phyloP scores from a whole-genome alignment of 495 filamentous ascomycete species.

The Penicillium taxi region DNA sequence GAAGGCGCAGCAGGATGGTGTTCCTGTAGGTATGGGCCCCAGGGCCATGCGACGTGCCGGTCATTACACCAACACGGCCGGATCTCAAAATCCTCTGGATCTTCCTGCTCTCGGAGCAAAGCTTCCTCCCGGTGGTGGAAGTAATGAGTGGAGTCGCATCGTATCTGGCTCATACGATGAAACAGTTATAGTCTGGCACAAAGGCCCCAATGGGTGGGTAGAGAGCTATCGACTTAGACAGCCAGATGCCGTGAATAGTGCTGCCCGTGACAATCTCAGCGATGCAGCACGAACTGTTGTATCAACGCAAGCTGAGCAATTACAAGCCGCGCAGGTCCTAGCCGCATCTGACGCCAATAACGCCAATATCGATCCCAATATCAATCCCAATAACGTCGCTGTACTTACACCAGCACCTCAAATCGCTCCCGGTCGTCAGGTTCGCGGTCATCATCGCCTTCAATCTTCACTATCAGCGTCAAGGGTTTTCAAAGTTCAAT shows the following conservation, averaged over 20 bases:
- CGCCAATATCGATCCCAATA: slow-evolving; percentile 2
- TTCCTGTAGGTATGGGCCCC: slow-evolving; percentile 34
- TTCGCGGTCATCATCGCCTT: no score
- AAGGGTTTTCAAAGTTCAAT: slow-evolving; percentile 96
- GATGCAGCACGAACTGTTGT: slow-evolving; percentile 13
- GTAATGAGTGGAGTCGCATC: slow-evolving; percentile 77
- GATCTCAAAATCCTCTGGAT: slow-evolving; percentile 65
- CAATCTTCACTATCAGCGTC: slow-evolving; percentile 29
- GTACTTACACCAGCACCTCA: slow-evolving; percentile 13
- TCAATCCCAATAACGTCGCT: slow-evolving; percentile 1
- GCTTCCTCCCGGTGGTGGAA: slow-evolving; percentile 81
- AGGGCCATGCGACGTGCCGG: slow-evolving; percentile 39
- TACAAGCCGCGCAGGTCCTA: slow-evolving; percentile 19
- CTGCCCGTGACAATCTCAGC: slow-evolving; percentile 20
- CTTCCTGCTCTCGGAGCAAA: slow-evolving; percentile 72
- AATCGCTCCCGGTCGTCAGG: slow-evolving; percentile 13
- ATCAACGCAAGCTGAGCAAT: slow-evolving; percentile 19
- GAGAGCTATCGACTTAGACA: slow-evolving; percentile 64
- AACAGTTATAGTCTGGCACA: slow-evolving; percentile 88
- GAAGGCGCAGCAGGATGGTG: slow-evolving; percentile 57
- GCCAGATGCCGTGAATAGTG: slow-evolving; percentile 46
- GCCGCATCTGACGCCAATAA: not conserved
- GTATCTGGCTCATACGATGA: slow-evolving; percentile 95
- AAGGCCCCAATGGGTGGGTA: slow-evolving; percentile 76
- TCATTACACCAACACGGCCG: slow-evolving; percentile 55